Conservation (phyloP, 768 basidiomycete genomes). For the Termitomyces sp. region DNA sequence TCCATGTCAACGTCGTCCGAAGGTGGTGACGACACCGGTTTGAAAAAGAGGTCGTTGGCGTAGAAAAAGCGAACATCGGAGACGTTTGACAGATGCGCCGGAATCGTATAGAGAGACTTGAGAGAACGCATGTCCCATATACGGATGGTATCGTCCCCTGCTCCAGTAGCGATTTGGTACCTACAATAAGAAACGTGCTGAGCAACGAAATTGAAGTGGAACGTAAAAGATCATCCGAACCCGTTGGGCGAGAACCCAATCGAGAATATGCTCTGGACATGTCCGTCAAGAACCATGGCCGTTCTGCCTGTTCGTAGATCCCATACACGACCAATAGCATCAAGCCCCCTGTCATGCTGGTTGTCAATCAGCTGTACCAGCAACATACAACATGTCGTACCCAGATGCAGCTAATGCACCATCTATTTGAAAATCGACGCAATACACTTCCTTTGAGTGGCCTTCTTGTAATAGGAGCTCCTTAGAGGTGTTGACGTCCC, state of each 20-base stretch:
- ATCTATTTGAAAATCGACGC: constrained; percentile 94
- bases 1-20: constrained; percentile 45
- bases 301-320: constrained; percentile 92
- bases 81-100: constrained; percentile 92
- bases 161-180: constrained; percentile 95
- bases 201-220: neutral
- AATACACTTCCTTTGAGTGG: constrained; percentile 94
- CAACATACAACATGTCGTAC: constrained; percentile 37
- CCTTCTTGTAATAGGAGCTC: constrained; percentile 92
- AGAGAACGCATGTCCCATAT: constrained; percentile 98
- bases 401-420: constrained; percentile 91
- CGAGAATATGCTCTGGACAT: constrained; percentile 86
- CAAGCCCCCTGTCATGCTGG: constrained; percentile 63
- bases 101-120: constrained; percentile 91
- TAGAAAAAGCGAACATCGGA: constrained; percentile 95
- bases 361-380: neutral
- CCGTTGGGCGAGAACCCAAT: constrained; percentile 95
- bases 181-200: constrained; percentile 33
- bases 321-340: constrained; percentile 97
- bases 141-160: constrained; percentile 95
- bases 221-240: constrained; percentile 40
- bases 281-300: constrained; percentile 97
- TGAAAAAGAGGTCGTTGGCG: constrained; percentile 47
- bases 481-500: constrained; percentile 82
- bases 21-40: constrained; percentile 24